Base-by-base conservation (phyloP, 305 asterid genomes). In the Nicotiana rustica region DNA sequence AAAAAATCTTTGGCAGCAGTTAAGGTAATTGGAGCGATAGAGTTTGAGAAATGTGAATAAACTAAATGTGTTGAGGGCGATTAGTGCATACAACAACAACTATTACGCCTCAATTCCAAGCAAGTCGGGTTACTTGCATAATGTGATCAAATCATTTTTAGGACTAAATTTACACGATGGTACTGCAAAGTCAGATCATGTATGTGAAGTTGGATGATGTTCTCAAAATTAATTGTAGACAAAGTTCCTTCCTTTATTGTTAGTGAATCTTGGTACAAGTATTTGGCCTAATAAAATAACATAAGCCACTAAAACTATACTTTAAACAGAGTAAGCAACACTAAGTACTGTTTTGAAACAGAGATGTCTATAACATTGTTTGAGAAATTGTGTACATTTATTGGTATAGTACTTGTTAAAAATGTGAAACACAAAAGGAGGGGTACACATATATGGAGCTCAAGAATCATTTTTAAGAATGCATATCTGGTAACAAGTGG, bases 251-350 rank as follows among this genome's bases (percentile, higher is more conserved):
- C 61, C n/a, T 47, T 47, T 71, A 47, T 73, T 29, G 6, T 3
- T 21, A 47, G 79, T 41, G 62, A 71, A 47, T 47, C 62, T 47
- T 73, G 79, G 79, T 14, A 21, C 62, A 73, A 12, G 41, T 21
- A 21, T 73, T 19, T 73, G 62, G 79, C 13, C 78, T 21, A 52
- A 41, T 70, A 41, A 70, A 41, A 70, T 17, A 68, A n/a, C 56
- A n/a, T 36, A 67, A 35, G 52, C 76, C 55, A n/a, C 6, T 70
- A 33, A 41, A 49, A 70, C 78, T 18, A n/a, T 18, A 41, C 18
- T 10, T 38, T 64, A 19, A 41, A 38, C 36, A 70, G 78, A 70
- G 41, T 70, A 38, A 38, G 49, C 41, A 70, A 18, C 33, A 2
- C 10, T 69, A 10, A 4, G 38, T 70, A 41, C 10, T 41, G 59